Percentiles rank a stretch among this genome's conserved stretches.
These are phyloP conservation scores for Chlamydomonas sp. DNA, from an alignment of 139 green algal genomes.

Conservation along the genomic window DNA sequence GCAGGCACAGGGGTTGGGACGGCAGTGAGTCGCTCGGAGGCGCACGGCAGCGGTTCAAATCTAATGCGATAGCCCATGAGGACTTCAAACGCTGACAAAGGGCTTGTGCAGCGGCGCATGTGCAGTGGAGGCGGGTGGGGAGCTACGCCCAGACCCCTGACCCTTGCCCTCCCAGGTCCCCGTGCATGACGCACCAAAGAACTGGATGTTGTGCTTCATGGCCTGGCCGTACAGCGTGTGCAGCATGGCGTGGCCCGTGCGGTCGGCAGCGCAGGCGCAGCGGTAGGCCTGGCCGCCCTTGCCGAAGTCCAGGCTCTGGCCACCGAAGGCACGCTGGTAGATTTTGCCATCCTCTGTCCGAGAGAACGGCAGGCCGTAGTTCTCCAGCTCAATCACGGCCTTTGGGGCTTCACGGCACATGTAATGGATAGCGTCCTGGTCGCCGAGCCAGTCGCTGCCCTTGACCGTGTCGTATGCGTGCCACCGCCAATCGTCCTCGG, in stretches of 20 bases:
- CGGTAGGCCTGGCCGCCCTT: conserved; percentile 90
- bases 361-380: conserved; percentile 98
- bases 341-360: conserved; percentile 99
- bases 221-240: conserved; percentile 97
- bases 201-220: conserved; percentile 97
- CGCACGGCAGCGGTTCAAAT: not conserved
- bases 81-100: too few species aligned
- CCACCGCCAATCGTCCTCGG: conserved; percentile 98
- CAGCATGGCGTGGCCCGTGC: conserved; percentile 99
- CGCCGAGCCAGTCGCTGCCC: conserved; percentile 98
- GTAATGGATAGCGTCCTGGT: conserved; percentile 89
- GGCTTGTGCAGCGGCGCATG: too few species aligned
- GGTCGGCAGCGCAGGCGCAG: conserved; percentile 93
- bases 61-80: too few species aligned
- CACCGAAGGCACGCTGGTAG: conserved; percentile 99
- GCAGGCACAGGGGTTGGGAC: not conserved
- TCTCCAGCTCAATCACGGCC: conserved; percentile 97
- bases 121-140: too few species aligned
- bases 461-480: conserved; percentile 99
- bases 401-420: conserved; percentile 93
- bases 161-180: too few species aligned
- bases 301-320: conserved; percentile 95
- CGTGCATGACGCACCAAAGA: too few species aligned
- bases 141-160: too few species aligned
- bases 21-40: not conserved